Evolutionary conservation across 208 protist species (phyloP).

Genomic region (Leishmania turanica): DNA sequence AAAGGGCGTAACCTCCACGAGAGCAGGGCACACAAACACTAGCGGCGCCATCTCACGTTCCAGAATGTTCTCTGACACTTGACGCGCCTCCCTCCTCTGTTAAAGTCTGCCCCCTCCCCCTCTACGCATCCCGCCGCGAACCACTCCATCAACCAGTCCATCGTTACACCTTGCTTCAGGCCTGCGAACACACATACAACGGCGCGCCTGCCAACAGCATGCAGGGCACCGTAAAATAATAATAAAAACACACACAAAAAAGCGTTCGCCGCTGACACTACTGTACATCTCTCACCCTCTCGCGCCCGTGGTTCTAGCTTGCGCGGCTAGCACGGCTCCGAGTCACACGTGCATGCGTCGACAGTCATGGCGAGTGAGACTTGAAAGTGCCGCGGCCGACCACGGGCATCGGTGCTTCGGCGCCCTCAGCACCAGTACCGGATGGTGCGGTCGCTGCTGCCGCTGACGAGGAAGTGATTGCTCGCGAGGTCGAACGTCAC

Average conservation of each 20-base stretch:
- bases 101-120: background rate
- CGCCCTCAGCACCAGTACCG: constrained; percentile 79
- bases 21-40: background rate
- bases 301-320: background rate
- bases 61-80: background rate
- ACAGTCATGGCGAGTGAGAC: background rate
- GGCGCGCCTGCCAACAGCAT: background rate
- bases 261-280: background rate
- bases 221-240: background rate
- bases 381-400: background rate
- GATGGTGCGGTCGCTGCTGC: constrained; percentile 79
- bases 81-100: background rate
- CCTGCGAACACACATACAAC: background rate
- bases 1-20: background rate
- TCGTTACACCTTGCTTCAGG: background rate
- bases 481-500: constrained; percentile 80
- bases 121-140: background rate
- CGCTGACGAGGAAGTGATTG: constrained; percentile 81
- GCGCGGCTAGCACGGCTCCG: background rate
- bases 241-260: background rate
- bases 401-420: background rate
- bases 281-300: background rate
- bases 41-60: background rate
- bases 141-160: background rate
- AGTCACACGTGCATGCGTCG: background rate